These are phyloP conservation scores for Urochloa ruziziensis DNA, from an alignment of 176 grass and related monocot species.

Conservation along the genomic window DNA sequence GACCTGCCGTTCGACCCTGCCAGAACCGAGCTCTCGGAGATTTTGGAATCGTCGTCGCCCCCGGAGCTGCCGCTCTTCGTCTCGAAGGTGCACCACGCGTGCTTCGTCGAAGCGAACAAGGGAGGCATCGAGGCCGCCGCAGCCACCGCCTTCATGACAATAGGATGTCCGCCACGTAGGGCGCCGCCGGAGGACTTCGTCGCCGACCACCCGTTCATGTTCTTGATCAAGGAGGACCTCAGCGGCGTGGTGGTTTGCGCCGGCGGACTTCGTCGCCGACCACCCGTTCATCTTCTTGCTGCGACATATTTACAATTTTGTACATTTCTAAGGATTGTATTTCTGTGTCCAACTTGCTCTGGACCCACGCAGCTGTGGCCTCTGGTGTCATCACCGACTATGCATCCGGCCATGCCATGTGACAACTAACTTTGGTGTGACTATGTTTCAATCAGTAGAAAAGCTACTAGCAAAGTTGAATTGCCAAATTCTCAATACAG, in stretches of 20 bases:
- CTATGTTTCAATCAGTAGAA: no score
- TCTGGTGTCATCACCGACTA: no score
- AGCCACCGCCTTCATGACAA: not conserved
- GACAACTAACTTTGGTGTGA: no score
- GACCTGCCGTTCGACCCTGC: conserved; percentile 31
- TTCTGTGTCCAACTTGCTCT: no score
- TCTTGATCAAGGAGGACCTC: conserved; percentile 39
- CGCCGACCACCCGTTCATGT: conserved; percentile 46
- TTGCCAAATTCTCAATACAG: no score
- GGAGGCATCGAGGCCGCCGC: conserved; percentile 56
- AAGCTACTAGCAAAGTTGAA: no score
- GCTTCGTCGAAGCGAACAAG: conserved; percentile 63
- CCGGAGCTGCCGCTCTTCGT: not conserved
- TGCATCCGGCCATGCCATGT: no score
- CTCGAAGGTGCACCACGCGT: conserved; percentile 36
- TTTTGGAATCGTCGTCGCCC: not conserved
- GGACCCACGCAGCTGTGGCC: no score
- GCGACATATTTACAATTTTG: no score
- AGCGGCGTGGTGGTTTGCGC: conserved; percentile 24
- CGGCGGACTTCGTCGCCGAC: not conserved
- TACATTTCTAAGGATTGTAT: no score
- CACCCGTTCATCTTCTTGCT: no score
- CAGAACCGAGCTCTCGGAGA: conserved; percentile 41
- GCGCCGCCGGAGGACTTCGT: conserved; percentile 23
- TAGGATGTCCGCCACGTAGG: not conserved